Evolutionary conservation across 352 stramenopile genomes (phyloP).

Genomic region (Globisporangium abappressorium): DNA sequence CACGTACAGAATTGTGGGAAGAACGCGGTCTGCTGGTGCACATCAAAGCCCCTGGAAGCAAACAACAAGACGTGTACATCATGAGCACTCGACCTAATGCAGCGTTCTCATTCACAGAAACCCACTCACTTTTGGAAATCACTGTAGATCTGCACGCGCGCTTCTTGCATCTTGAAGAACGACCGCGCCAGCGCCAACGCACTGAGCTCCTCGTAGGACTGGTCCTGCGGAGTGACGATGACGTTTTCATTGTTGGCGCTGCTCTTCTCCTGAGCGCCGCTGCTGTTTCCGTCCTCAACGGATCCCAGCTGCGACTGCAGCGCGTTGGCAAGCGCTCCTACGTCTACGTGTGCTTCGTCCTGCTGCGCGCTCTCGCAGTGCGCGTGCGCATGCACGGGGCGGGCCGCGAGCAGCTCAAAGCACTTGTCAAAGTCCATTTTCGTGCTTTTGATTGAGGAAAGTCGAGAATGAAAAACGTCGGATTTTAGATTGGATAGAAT

Average conservation of each 20-base stretch:
- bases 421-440: constrained; percentile 72
- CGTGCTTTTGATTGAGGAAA: neutral
- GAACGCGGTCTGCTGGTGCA: constrained; percentile 57
- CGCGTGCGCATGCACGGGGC: constrained; percentile 50
- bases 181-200: constrained; percentile 26
- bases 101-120: neutral
- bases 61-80: neutral
- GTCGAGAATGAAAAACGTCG: no score
- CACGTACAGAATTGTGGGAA: constrained; percentile 67
- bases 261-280: neutral
- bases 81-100: neutral
- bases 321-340: constrained; percentile 16
- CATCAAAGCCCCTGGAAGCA: constrained; percentile 51
- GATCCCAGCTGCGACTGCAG: constrained; percentile 12
- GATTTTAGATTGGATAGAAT: no score
- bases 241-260: constrained; percentile 7
- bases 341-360: constrained; percentile 7
- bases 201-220: constrained; percentile 14
- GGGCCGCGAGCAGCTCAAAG: constrained; percentile 58
- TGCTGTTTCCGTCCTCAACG: neutral
- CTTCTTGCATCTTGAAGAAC: constrained; percentile 61
- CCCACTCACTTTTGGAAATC: constrained; percentile 51
- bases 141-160: constrained; percentile 65
- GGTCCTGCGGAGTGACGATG: neutral
- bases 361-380: constrained; percentile 48